Evolutionary conservation across 1,284 basidiomycete genomes (phyloP).

Genomic region (Ustilago nuda): DNA sequence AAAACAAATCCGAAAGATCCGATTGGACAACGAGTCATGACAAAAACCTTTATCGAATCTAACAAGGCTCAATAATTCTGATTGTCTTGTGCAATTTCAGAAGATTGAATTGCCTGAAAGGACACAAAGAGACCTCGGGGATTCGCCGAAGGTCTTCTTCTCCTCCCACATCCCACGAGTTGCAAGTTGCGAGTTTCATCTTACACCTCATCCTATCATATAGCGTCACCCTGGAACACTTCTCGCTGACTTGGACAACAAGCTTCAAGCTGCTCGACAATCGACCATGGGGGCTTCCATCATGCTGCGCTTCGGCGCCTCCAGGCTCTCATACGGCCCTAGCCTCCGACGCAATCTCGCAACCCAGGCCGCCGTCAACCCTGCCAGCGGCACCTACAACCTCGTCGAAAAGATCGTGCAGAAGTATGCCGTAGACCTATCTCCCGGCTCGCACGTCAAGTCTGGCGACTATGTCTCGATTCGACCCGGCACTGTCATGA

Average conservation of each 20-base stretch:
- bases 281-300: conserved; percentile 37
- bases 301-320: conserved; percentile 38
- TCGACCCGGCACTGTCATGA: conserved; percentile 87
- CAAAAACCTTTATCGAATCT: neutral
- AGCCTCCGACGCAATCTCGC: conserved; percentile 35
- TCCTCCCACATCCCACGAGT: conserved; percentile 1
- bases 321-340: conserved; percentile 14
- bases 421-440: conserved; percentile 90
- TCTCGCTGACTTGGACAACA: neutral
- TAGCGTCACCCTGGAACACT: neutral
- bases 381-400: conserved; percentile 35
- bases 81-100: conserved; percentile 5
- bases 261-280: neutral
- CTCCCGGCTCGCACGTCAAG: conserved; percentile 75
- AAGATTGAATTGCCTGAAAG: conserved; percentile 6
- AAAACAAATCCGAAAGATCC: conserved; percentile 28
- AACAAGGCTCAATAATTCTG: conserved; percentile 5
- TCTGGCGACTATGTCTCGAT: conserved; percentile 99
- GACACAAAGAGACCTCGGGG: conserved; percentile 9
- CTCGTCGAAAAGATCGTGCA: conserved; percentile 98
- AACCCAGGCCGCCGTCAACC: conserved; percentile 40
- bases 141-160: conserved; percentile 24
- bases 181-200: neutral
- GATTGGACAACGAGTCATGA: conserved; percentile 44
- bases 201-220: neutral